Base-by-base conservation (phyloP, 1,284 basidiomycete genomes). In the Ceratobasidium sp. region DNA sequence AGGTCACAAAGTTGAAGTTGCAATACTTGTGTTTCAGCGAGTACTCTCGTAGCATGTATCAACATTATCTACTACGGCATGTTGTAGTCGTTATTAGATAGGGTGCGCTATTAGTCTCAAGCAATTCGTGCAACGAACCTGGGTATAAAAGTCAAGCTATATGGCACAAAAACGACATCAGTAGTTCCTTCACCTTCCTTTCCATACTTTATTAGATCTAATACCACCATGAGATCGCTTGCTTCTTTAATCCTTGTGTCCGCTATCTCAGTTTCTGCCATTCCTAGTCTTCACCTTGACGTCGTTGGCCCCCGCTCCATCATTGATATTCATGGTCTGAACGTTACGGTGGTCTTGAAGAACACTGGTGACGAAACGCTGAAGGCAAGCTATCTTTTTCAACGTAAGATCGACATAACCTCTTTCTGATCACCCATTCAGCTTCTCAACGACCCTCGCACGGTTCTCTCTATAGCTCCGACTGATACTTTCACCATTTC, bases 401-500 rank as follows among this genome's bases (percentile, higher is more conserved):
- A 42, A n/a, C 5, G 33, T 33, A 33, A 33, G n/a, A 23, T 15
- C 13, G 7, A 46, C 23, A 18, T n/a, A 12, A 33, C 33, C 20
- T 26, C 9, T 10, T 1, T 20, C 33, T 60, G 39, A 46, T 18
- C 9, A 12, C 6, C 12, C 2, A 4, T 44, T 6, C 26, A 71
- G 72, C 61, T 76, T 10, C 55, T 76, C 3, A 76, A 76, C 26
- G 72, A 76, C 60, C 72, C 61, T 33, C 60, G 64, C 0, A 76
- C 72, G 15, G 28, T 76, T 39, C 61, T 76, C 49, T 84, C 85
- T 73, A 84, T 83, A 64, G 79, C 87, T 70, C 86, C 86, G 58
- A 86, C 88, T 40, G 81, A 89, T 79, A 86, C 86, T 60, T 89
- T 89, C 83, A 69, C 72, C 77, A 87, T 89, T 82, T 46, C 46